Conservation (phyloP, 495 filamentous ascomycete species). For the Podospora didyma region DNA sequence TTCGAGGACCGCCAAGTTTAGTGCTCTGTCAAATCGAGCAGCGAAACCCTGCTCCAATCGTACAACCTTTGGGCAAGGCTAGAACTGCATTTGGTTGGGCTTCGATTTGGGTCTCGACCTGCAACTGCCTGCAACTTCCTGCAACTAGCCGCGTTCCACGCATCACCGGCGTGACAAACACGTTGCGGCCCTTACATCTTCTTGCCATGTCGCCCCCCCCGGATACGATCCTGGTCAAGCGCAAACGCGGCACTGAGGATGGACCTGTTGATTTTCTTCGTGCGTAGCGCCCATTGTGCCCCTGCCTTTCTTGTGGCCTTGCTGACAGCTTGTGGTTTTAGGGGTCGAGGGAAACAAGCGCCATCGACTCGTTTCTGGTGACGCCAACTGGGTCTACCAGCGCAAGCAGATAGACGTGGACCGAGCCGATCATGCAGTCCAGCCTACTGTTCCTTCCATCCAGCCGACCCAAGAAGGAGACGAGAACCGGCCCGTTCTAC, state of each 20-base stretch:
- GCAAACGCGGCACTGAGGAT: conserved; percentile 49
- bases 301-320: not conserved
- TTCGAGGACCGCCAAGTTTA: not conserved
- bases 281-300: conserved; percentile 23
- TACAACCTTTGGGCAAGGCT: too few species aligned
- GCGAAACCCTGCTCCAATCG: too few species aligned
- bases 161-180: not conserved
- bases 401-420: conserved; percentile 26
- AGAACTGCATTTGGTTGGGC: not conserved
- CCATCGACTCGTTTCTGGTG: conserved; percentile 28
- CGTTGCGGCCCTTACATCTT: conserved; percentile 6
- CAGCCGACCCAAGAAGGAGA: conserved; percentile 24
- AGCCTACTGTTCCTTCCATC: conserved; percentile 17
- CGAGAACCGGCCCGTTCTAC: conserved; percentile 19
- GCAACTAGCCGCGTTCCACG: not conserved
- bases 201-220: conserved; percentile 50
- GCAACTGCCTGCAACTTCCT: not conserved
- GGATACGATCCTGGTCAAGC: conserved; percentile 49
- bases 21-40: not conserved
- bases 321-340: conserved; percentile 10
- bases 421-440: conserved; percentile 8
- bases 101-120: not conserved
- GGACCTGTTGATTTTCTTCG: conserved; percentile 49
- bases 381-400: conserved; percentile 38
- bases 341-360: conserved; percentile 35